A percentile compares a stretch with the other conserved stretches of the same genome.
These are phyloP conservation scores for Pseudogymnoascus sp. DNA, from an alignment of 2,329 filamentous ascomycete species.

Conservation along the genomic window DNA sequence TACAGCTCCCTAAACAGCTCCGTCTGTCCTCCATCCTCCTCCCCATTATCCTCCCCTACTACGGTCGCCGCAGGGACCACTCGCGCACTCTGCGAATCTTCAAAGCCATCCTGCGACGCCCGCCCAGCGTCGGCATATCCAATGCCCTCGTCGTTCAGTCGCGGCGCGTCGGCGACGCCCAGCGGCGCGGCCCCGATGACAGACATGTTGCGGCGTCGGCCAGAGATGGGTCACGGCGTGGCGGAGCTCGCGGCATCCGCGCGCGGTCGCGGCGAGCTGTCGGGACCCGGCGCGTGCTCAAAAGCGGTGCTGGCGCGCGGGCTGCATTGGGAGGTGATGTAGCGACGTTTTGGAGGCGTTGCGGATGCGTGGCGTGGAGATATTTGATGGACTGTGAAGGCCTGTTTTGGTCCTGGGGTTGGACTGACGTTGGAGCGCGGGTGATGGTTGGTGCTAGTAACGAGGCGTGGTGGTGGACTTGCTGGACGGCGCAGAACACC, in stretches of 20 bases:
- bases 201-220: background rate
- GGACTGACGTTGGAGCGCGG: background rate
- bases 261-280: constrained; percentile 8
- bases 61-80: constrained; percentile 38
- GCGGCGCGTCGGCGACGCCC: constrained; percentile 41
- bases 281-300: constrained; percentile 11
- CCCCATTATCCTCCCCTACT: constrained; percentile 45
- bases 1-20: constrained; percentile 71
- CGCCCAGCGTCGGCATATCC: constrained; percentile 35
- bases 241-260: constrained; percentile 3
- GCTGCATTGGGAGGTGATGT: background rate
- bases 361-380: background rate
- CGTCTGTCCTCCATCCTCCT: constrained; percentile 62
- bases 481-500: background rate
- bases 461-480: background rate
- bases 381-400: background rate
- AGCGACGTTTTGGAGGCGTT: background rate
- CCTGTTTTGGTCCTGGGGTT: background rate
- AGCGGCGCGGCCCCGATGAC: constrained; percentile 35
- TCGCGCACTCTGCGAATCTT: constrained; percentile 29
- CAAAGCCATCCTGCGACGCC: constrained; percentile 16
- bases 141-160: constrained; percentile 52
- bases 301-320: background rate
- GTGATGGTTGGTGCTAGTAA: background rate
- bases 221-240: background rate